A percentile compares a stretch with the other conserved stretches of the same genome.
These are phyloP conservation scores for Auriscalpium orientale DNA, from an alignment of 768 basidiomycete genomes.

Conservation along the genomic window DNA sequence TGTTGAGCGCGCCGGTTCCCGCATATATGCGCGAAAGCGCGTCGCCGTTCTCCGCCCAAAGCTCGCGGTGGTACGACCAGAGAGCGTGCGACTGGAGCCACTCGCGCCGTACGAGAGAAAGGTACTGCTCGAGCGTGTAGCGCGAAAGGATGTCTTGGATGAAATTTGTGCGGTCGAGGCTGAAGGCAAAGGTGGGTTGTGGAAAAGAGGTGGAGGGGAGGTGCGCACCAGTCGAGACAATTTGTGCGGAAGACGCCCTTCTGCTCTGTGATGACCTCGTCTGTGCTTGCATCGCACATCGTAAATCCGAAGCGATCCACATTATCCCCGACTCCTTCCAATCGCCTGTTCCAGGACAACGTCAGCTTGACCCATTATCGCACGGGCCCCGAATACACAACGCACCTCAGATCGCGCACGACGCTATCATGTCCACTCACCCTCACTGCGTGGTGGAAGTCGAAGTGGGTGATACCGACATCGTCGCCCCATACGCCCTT, in stretches of 20 bases:
- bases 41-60: conserved; percentile 98
- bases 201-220: not conserved
- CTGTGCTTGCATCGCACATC: conserved; percentile 58
- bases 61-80: conserved; percentile 83
- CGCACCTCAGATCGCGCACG: conserved; percentile 59
- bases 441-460: conserved; percentile 84
- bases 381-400: not conserved
- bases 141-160: conserved; percentile 92
- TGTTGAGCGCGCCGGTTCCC: conserved; percentile 89
- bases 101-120: conserved; percentile 68
- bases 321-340: conserved; percentile 50
- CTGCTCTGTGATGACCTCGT: conserved; percentile 79
- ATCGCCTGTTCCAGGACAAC: conserved; percentile 34
- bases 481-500: conserved; percentile 55
- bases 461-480: conserved; percentile 80
- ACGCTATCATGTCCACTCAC: conserved; percentile 85
- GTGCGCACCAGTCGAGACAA: conserved; percentile 80
- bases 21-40: conserved; percentile 91
- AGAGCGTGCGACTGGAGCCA: conserved; percentile 63
- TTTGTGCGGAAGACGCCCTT: conserved; percentile 91
- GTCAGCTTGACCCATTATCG: not conserved
- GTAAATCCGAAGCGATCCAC: conserved; percentile 83
- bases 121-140: conserved; percentile 73
- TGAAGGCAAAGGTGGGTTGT: conserved; percentile 22
- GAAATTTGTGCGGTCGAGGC: conserved; percentile 95